Evolutionary conservation across 2,329 filamentous ascomycete species (phyloP), one percentile per base, ranked within the genome.

Genomic region (Alternaria longipes): DNA sequence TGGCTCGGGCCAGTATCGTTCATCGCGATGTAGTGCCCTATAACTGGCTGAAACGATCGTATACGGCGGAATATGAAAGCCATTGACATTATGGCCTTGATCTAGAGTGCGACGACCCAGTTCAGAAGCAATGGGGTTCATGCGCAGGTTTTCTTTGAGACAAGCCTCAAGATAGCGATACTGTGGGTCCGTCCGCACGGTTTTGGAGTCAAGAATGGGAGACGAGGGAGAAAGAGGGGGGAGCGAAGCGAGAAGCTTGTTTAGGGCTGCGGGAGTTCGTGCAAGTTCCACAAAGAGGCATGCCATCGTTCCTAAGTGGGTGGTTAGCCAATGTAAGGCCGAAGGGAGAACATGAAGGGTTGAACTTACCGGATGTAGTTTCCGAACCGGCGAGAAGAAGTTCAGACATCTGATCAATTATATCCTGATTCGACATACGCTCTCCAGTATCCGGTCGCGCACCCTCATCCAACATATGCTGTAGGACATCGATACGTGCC

Each of bases 341-440:
- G 16, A 8, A 32, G 9, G n/a, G 38, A n/a, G n/a, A 42, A 40
- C 3, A 8, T 30, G 38, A 24, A n/a, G 0, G 38, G 5, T 24
- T 44, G 11, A 16, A 44, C 26, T 44, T 54, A 44, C 51, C 51
- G 26, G 51, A 54, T 7, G 51, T 44, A 11, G 38, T 54, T 54
- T 54, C 51, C 18, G 38, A 44, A 16, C 38, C 51, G 34, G 51
- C 38, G 14, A 54, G 51, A 24, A 44, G 51, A 42, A 54, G 26
- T 24, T 54, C 51, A 24, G 51, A 54, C 38, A 54, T 54, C 26
- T 44, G 51, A 24, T 54, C 51, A 18, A 54, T 54, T 18, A 44
- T 44, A 30, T 54, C 51, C 38, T 54, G 51, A 24, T 54, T 44
- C 7, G 51, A 54, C 38, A 54, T 44, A 24, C 51, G 51, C 51